Percentiles rank a stretch among this genome's conserved stretches.
Conservation (phyloP, 2,329 filamentous ascomycete species). For the Fusarium sulawesiense region DNA sequence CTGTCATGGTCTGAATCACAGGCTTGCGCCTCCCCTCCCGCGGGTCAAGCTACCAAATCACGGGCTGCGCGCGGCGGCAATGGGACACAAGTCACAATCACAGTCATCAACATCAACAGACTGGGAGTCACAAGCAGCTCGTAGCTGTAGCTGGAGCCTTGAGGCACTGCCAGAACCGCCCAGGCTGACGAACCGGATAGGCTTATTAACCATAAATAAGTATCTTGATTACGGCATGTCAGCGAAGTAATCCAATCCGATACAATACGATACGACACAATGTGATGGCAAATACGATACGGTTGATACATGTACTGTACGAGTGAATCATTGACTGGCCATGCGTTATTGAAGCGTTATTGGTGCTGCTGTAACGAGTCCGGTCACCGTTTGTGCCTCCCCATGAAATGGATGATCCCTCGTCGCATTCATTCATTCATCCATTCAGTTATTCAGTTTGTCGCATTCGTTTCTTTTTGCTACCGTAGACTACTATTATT, state of each 20-base stretch:
- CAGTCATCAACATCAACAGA: slow-evolving; percentile 26
- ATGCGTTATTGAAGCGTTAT: slow-evolving; percentile 14
- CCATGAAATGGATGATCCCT: slow-evolving; percentile 1
- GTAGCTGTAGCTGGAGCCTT: neutral
- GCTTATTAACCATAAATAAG: slow-evolving; percentile 15
- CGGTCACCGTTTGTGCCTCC: slow-evolving; percentile 6
- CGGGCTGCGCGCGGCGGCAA: slow-evolving; percentile 30
- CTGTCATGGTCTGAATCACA: slow-evolving; percentile 26
- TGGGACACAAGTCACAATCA: slow-evolving; percentile 33
- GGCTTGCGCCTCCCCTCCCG: slow-evolving; percentile 19
- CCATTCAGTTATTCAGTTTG: neutral
- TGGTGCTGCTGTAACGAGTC: slow-evolving; percentile 28
- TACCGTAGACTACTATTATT: neutral
- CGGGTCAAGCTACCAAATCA: slow-evolving; percentile 29
- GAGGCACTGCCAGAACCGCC: slow-evolving; percentile 23
- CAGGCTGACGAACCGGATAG: slow-evolving; percentile 18
- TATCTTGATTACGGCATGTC: slow-evolving; percentile 31
- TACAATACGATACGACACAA: slow-evolving; percentile 13
- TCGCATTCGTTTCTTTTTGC: slow-evolving; percentile 23
- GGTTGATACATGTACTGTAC: slow-evolving; percentile 3
- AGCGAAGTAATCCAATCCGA: slow-evolving; percentile 22
- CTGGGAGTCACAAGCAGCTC: slow-evolving; percentile 28
- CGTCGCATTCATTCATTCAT: slow-evolving; percentile 15
- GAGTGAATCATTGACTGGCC: slow-evolving; percentile 29
- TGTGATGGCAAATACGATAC: slow-evolving; percentile 3